A percentile compares a stretch with the other conserved stretches of the same genome.
Evolutionary conservation across 176 grass and related monocot genomes (phyloP).

Genomic region (Thinopyrum elongatum): DNA sequence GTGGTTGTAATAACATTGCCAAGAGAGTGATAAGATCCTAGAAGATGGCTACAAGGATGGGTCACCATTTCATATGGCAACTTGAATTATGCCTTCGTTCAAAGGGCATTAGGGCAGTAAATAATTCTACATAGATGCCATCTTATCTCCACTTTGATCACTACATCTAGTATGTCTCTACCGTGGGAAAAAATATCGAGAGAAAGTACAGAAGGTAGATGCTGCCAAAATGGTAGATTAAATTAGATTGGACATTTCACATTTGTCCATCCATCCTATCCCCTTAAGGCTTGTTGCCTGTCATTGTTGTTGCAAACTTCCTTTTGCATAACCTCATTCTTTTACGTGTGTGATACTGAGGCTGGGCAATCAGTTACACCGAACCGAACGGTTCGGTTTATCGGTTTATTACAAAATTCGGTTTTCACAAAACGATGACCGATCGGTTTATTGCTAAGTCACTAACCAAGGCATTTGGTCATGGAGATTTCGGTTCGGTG

Average conservation of each 20-base stretch:
- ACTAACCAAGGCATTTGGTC: too few relatives aligned
- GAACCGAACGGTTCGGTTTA: too few relatives aligned
- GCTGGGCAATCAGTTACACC: too few relatives aligned
- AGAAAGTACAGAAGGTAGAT: neutral
- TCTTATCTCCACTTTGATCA: conserved; percentile 1
- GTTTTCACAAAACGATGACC: too few relatives aligned
- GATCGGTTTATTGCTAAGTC: too few relatives aligned
- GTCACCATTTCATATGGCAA: conserved; percentile 5
- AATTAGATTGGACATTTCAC: neutral
- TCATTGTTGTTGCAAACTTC: neutral
- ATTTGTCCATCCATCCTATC: neutral
- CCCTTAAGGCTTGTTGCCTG: neutral
- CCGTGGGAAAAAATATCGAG: neutral
- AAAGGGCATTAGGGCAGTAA: neutral
- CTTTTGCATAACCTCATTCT: neutral
- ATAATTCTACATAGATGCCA: neutral
- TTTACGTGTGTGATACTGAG: neutral
- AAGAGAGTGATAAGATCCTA: neutral
- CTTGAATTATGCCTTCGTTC: neutral
- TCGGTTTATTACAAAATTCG: too few relatives aligned
- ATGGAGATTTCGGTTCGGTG: too few relatives aligned
- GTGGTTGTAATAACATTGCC: neutral
- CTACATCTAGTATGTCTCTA: neutral
- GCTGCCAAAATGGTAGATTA: neutral
- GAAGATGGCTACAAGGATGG: neutral